These are phyloP conservation scores for Diaporthe velutina DNA, from an alignment of 2,329 filamentous ascomycete species.

Conservation along the genomic window DNA sequence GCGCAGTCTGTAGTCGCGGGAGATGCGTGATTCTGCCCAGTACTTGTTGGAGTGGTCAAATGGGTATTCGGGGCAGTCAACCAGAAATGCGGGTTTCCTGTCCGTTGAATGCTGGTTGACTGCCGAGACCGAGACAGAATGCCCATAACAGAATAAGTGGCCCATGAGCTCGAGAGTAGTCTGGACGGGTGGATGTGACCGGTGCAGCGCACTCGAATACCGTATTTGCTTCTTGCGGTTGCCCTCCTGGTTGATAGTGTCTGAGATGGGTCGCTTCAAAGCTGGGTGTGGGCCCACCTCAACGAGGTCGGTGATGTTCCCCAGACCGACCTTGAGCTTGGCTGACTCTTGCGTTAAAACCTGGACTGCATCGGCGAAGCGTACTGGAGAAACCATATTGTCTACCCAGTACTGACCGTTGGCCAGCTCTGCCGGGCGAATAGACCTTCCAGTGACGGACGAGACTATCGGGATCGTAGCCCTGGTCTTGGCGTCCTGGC, in stretches of 20 bases:
- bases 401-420: slow-evolving; percentile 47
- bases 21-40: slow-evolving; percentile 50
- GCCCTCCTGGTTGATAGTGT: slow-evolving; percentile 37
- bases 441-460: slow-evolving; percentile 44
- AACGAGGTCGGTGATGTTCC: slow-evolving; percentile 31
- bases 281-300: slow-evolving; percentile 48
- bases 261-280: slow-evolving; percentile 43
- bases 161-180: slow-evolving; percentile 45
- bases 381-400: slow-evolving; percentile 48
- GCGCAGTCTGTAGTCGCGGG: slow-evolving; percentile 45
- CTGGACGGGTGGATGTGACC: slow-evolving; percentile 41
- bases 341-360: slow-evolving; percentile 41
- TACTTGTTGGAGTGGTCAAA: slow-evolving; percentile 51
- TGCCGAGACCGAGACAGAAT: slow-evolving; percentile 42
- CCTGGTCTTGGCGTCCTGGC: slow-evolving; percentile 38
- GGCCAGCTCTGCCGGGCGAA: slow-evolving; percentile 42
- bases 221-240: slow-evolving; percentile 38
- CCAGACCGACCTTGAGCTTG: slow-evolving; percentile 29
- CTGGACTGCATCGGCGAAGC: slow-evolving; percentile 42
- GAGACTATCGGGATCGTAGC: slow-evolving; percentile 39
- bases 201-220: slow-evolving; percentile 41
- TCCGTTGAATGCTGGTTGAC: slow-evolving; percentile 44
- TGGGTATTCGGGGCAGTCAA: slow-evolving; percentile 45
- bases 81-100: slow-evolving; percentile 45
- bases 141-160: slow-evolving; percentile 44